Conservation (phyloP, 2,329 filamentous ascomycete genomes). For the Chaetomiaceae sp. region DNA sequence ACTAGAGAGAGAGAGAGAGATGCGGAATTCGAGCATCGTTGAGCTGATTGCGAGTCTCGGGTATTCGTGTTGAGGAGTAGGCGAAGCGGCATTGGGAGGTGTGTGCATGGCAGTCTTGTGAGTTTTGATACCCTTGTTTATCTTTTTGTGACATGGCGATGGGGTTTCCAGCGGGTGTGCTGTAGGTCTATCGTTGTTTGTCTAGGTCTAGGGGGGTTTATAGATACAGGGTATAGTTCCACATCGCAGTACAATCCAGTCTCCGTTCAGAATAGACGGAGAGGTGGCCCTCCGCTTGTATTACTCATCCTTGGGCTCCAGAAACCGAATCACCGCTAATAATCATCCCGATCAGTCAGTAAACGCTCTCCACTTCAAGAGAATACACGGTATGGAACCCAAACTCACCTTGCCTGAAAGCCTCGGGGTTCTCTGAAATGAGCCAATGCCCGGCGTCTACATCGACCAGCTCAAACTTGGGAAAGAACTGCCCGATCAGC, state of each 20-base stretch:
- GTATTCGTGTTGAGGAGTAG: too few relatives aligned
- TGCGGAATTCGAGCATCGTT: too few relatives aligned
- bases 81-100: too few relatives aligned
- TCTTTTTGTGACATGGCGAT: background rate
- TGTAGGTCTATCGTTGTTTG: background rate
- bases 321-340: slow-evolving; percentile 34
- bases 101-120: too few relatives aligned
- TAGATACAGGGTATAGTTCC: background rate
- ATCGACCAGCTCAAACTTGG: slow-evolving; percentile 67
- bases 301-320: slow-evolving; percentile 33
- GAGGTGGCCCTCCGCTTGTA: too few relatives aligned
- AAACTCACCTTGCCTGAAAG: slow-evolving; percentile 64
- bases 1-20: too few relatives aligned
- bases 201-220: background rate
- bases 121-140: slow-evolving; percentile 4
- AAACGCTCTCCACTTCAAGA: background rate
- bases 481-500: slow-evolving; percentile 78
- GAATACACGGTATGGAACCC: too few relatives aligned
- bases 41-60: too few relatives aligned
- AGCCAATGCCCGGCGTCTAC: slow-evolving; percentile 83
- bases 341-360: slow-evolving; percentile 1
- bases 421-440: slow-evolving; percentile 80
- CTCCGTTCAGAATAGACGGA: too few relatives aligned
- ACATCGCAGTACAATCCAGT: too few relatives aligned
- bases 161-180: background rate